Evolutionary conservation across 495 filamentous ascomycete genomes (phyloP), one percentile per base, ranked within the genome.

Genomic region (Penicillium riverlandense): DNA sequence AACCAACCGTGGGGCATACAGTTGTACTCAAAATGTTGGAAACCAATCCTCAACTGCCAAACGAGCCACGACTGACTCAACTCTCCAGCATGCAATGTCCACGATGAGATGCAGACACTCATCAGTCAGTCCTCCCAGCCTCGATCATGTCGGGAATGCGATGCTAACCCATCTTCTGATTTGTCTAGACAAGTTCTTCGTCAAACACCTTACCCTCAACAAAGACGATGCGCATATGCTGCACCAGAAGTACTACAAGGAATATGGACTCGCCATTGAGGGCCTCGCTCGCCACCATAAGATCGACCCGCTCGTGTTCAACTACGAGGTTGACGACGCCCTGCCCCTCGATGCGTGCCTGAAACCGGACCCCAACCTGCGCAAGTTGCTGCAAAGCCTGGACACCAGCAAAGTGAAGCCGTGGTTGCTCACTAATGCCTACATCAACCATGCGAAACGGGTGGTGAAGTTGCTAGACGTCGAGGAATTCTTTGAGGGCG

Each of bases 351-450:
- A 96, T 44, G 68, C 69, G 8, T 77, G 96, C 61, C 81, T 99
- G 55, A 82, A 71, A 44, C 86, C 86, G 0, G 80, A 95, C 50
- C 76, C 80, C 1, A 69, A 79, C 41, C 73, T 99, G 40, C 83
- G 88, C 37, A 68, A 76, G 54, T 60, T 99, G 38, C 78, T 99
- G 22, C 67, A 78, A 57, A 85, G 89, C 47, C 77, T 97, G 43
- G 87, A 95, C 64, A 77, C 53, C 39, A 71, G 44, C 38, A 95
- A 92, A 55, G 86, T 95, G 50, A 86, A 82, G 57, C 67, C 86
- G 13, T 97, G 94, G 94, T 77, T 99, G 3, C 80, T 99, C 46
- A 99, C 94, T 0, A 99, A 99, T 57, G 94, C 94, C 33, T 95
- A 96, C 56, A 66, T 95, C 50, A 97, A 72, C 35, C 94, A 99